Evolutionary conservation across 1,284 basidiomycete species (phyloP), one percentile per base, ranked within the genome.

Genomic region (Papiliotrema flavescens): DNA sequence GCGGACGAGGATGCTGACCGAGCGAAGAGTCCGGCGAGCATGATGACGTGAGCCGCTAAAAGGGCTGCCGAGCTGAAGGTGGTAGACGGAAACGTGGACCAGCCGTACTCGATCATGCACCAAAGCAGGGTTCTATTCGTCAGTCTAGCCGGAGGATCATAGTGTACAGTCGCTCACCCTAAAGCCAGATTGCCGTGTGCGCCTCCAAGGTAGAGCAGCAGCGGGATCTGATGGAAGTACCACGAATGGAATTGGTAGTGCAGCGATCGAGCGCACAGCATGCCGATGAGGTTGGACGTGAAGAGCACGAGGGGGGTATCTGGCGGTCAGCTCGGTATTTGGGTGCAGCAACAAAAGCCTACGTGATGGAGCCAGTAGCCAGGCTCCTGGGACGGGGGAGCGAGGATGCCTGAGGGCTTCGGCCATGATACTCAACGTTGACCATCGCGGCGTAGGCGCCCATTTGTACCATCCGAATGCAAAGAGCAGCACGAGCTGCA

Each of bases 211-310:
- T 60, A 67, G 19, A 84, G 78, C 24, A 98, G 77, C 65, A 95
- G 85, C 0, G 93, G 91, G n/a, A 96, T 74, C 64, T 95, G 90
- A 60, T 92, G 88, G 13, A 89, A 91, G 74, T 98, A 98, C 96
- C 95, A 98, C 4, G 89, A 87, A 74, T 97, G 97, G 76, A 99
- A 99, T 67, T 99, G 95, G 74, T 98, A 98, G 74, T 99, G 95
- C 51, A 99, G 78, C 15, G 93, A 96, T n/a, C 96, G 84, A 15
- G 96, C 90, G 72, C 89, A 97, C 3, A 89, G 64, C 34, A 98
- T 87, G 22, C 95, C 95, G 57, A 97, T 86, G 48, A 98, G 75
- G 70, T 98, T 98, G 15, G 88, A 89, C 1, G 90, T 93, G 79
- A 91, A 92, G 19, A 97, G 80, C 22, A 91, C 80, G 0, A 87